Evolutionary conservation across 345 rosid genomes (phyloP).

Genomic region (Brassica rapa): DNA sequence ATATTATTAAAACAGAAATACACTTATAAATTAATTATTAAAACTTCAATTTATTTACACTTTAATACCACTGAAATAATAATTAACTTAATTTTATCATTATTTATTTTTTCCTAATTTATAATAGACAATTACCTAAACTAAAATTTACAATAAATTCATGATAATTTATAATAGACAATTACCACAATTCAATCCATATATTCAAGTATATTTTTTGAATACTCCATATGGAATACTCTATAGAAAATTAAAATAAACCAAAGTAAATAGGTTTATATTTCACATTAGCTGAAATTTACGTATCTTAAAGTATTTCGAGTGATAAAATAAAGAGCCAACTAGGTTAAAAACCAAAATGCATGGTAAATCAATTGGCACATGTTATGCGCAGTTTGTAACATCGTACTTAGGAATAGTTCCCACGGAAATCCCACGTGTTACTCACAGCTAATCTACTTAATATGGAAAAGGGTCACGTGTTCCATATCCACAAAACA

Average conservation of each 20-base stretch:
- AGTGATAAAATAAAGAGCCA: background rate
- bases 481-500: conserved; percentile 30
- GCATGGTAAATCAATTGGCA: background rate
- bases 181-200: no score
- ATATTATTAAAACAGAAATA: no score
- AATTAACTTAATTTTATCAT: no score
- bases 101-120: no score
- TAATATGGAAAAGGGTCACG: conserved; percentile 30
- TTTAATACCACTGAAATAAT: no score
- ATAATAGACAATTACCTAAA: no score
- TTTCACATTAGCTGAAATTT: background rate
- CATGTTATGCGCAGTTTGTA: conserved; percentile 2
- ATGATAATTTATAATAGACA: no score
- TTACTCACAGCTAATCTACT: conserved; percentile 25
- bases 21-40: no score
- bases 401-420: background rate
- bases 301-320: background rate
- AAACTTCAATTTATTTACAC: no score
- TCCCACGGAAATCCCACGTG: conserved; percentile 44
- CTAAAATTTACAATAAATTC: no score
- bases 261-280: background rate
- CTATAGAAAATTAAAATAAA: background rate
- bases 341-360: no score
- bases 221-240: background rate
- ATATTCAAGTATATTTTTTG: no score